phyloP scores from a whole-genome alignment of 805 yeast genomes.

The Pichia occidentalis region DNA sequence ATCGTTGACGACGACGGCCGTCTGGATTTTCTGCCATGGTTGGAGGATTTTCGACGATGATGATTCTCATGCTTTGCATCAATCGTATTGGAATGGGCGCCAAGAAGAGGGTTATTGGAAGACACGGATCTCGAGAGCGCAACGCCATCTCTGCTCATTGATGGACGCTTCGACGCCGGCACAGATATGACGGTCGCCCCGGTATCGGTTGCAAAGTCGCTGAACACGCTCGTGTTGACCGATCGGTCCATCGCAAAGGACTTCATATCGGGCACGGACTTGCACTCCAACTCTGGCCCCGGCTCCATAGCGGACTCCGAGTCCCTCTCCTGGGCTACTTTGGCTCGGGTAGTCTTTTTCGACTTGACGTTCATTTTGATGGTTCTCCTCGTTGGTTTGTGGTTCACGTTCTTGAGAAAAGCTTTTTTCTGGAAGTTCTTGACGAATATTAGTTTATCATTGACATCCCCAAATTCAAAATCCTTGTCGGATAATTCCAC shows the following conservation, averaged over 20 bases:
- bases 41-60: no score
- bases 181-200: neutral
- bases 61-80: no score
- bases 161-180: slow-evolving; percentile 1
- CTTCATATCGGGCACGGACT: no score
- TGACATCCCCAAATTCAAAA: slow-evolving; percentile 27
- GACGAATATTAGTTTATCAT: slow-evolving; percentile 34
- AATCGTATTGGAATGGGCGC: no score
- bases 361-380: slow-evolving; percentile 19
- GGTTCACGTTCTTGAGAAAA: slow-evolving; percentile 29
- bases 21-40: no score
- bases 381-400: slow-evolving; percentile 27
- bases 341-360: neutral
- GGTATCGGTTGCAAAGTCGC: neutral
- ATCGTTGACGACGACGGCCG: no score
- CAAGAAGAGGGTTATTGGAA: neutral
- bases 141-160: neutral
- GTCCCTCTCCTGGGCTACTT: neutral
- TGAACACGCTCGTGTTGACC: neutral
- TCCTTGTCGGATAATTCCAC: slow-evolving; percentile 30
- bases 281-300: no score
- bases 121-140: neutral
- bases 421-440: slow-evolving; percentile 41
- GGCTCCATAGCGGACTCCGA: neutral
- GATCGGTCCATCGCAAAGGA: neutral